Evolutionary conservation across 2,329 filamentous ascomycete species (phyloP), one percentile per base, ranked within the genome.

Genomic region (Fusarium buxicola): DNA sequence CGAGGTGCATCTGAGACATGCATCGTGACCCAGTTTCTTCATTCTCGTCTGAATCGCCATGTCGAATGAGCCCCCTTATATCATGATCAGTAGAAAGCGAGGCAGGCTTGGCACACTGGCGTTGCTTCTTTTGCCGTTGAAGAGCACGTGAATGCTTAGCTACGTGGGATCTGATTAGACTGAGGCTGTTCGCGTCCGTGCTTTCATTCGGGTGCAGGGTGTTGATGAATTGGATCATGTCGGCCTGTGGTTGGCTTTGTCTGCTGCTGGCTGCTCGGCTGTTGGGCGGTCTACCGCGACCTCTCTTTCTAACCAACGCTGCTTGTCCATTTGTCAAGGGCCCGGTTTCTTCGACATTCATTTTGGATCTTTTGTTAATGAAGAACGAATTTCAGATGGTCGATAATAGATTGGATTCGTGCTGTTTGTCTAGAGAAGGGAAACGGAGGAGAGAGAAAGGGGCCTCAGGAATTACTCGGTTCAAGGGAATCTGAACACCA

Each of bases 91-190:
- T 5, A 8, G n/a, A 25, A 16, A 8, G 7, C 6, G 18, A 12
- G 8, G 11, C 4, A 3, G 8, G 7, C 13, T 35, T 6, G 9
- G 46, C 10, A 5, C 13, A n/a, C 8, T 35, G 16, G 1, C 28
- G 11, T 36, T 36, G 27, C 13, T 34, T 34, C 18, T 31, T 18
- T 15, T 46, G 3, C 12, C 39, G 43, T 7, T 36, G 28, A 2
- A 35, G n/a, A 6, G 45, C 25, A 4, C 35, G 30, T 2, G 54
- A 32, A 18, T 46, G 40, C 1, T 16, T 59, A 4, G 54, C 56
- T 11, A 45, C 54, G 12, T 59, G 56, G 1, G 56, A 58, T 15
- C 54, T 52, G 13, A 59, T 58, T 1, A 58, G 21, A 10, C 4
- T 59, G 8, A 58, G 50, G 15, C 47, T 59, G 5, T 24, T 10